phyloP scores from a whole-genome alignment of 2,329 filamentous ascomycete genomes.

The Dactylella cylindrospora region DNA sequence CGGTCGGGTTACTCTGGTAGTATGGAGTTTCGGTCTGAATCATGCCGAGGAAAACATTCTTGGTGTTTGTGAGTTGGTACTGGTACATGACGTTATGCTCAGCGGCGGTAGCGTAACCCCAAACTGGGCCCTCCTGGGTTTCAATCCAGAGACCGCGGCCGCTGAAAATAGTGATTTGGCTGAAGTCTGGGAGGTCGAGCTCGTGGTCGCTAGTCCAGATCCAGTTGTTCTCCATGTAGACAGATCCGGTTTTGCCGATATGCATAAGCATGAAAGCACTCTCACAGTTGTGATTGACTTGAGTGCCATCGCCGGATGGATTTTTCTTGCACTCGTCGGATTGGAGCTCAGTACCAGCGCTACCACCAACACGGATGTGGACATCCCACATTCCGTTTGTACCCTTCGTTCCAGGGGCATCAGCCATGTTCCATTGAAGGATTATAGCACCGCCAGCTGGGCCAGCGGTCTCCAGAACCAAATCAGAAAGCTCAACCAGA shows the following conservation, averaged over 20 bases:
- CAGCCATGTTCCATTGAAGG: constrained; percentile 71
- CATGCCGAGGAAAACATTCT: constrained; percentile 57
- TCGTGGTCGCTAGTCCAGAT: constrained; percentile 56
- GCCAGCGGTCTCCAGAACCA: constrained; percentile 70
- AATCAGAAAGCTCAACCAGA: constrained; percentile 69
- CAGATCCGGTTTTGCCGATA: constrained; percentile 50
- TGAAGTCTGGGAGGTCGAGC: constrained; percentile 49
- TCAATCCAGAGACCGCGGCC: constrained; percentile 53
- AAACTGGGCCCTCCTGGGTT: constrained; percentile 48
- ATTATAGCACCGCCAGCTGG: constrained; percentile 68
- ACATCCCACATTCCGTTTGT: constrained; percentile 76
- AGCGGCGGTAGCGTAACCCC: constrained; percentile 56
- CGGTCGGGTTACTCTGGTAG: constrained; percentile 56
- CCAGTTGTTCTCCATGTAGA: constrained; percentile 58
- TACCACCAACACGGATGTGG: constrained; percentile 90
- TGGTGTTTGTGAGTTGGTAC: constrained; percentile 57
- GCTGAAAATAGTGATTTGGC: constrained; percentile 51
- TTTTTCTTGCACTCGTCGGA: constrained; percentile 74
- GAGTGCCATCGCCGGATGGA: constrained; percentile 48
- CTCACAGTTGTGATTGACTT: constrained; percentile 51
- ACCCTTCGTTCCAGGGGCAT: constrained; percentile 49
- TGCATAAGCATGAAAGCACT: constrained; percentile 54
- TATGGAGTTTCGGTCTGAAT: constrained; percentile 60
- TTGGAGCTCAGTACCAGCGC: constrained; percentile 79
- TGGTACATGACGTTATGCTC: constrained; percentile 60